phyloP scores from a whole-genome alignment of 495 filamentous ascomycete species.

The Xylaria telfairii region DNA sequence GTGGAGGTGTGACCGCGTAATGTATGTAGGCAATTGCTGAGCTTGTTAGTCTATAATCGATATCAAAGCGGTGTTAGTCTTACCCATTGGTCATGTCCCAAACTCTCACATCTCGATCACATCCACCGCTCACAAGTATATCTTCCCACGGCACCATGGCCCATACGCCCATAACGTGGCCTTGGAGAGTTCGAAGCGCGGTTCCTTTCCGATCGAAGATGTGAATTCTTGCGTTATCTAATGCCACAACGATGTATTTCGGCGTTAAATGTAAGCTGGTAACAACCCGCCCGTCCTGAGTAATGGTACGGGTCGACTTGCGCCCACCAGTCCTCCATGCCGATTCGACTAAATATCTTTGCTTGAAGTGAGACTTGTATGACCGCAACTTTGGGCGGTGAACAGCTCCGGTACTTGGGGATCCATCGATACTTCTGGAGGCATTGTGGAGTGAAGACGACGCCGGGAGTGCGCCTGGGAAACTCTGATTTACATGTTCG shows the following conservation, averaged over 20 bases:
- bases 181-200: constrained; percentile 85
- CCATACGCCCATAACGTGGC: constrained; percentile 99
- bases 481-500: constrained; percentile 41
- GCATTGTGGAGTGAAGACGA: constrained; percentile 35
- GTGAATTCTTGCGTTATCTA: constrained; percentile 98
- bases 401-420: constrained; percentile 30
- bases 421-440: constrained; percentile 49
- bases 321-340: constrained; percentile 91
- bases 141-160: constrained; percentile 99
- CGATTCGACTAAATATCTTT: constrained; percentile 94
- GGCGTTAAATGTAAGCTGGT: constrained; percentile 92
- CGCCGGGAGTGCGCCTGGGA: constrained; percentile 45
- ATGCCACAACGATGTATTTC: constrained; percentile 95
- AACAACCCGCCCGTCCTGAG: constrained; percentile 94
- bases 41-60: constrained; percentile 29
- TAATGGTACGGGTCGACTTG: constrained; percentile 81
- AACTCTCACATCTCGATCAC: constrained; percentile 94
- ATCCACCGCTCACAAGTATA: constrained; percentile 92
- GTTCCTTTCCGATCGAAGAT: constrained; percentile 93
- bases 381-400: constrained; percentile 60
- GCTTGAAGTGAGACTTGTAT: constrained; percentile 96
- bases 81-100: constrained; percentile 98
- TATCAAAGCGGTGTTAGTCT: constrained; percentile 17
- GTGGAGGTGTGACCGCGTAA: constrained; percentile 95
- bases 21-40: constrained; percentile 73